A percentile compares a stretch with the other conserved stretches of the same genome.
Evolutionary conservation across 495 filamentous ascomycete genomes (phyloP).

Genomic region (Penicillium cinerascens): DNA sequence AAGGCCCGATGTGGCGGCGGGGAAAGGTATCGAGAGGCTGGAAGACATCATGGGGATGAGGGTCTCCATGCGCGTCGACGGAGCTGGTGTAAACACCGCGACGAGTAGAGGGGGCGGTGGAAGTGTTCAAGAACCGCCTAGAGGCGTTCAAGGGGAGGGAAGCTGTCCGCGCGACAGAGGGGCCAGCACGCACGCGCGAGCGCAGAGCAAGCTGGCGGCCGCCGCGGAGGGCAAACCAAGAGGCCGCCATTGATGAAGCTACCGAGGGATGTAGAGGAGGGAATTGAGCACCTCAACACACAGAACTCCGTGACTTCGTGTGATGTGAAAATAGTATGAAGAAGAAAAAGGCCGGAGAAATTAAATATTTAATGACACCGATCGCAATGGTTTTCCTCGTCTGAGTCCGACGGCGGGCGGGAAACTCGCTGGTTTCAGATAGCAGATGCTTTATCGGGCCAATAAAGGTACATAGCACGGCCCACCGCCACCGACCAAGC

Average conservation of each 20-base stretch:
- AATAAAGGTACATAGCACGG: not conserved
- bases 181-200: constrained; percentile 29
- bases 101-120: constrained; percentile 23
- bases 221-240: constrained; percentile 42
- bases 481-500: not conserved
- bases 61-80: constrained; percentile 39
- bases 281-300: constrained; percentile 15
- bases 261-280: constrained; percentile 11
- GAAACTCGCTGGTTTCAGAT: constrained; percentile 5
- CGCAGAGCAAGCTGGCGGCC: constrained; percentile 42
- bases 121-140: constrained; percentile 27
- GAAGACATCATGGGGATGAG: constrained; percentile 42
- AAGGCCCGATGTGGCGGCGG: constrained; percentile 91
- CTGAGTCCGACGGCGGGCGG: constrained; percentile 9
- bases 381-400: not conserved
- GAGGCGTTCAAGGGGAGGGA: constrained; percentile 26
- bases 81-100: constrained; percentile 43
- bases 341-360: constrained; percentile 21
- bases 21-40: constrained; percentile 67
- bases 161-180: constrained; percentile 27
- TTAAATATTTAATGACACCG: constrained; percentile 1
- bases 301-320: constrained; percentile 8
- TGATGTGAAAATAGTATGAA: constrained; percentile 35
- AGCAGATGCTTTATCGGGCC: constrained; percentile 14
- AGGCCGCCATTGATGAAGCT: constrained; percentile 36